phyloP scores from a whole-genome alignment of 768 basidiomycete species.

The Tylopilus subfusipes region DNA sequence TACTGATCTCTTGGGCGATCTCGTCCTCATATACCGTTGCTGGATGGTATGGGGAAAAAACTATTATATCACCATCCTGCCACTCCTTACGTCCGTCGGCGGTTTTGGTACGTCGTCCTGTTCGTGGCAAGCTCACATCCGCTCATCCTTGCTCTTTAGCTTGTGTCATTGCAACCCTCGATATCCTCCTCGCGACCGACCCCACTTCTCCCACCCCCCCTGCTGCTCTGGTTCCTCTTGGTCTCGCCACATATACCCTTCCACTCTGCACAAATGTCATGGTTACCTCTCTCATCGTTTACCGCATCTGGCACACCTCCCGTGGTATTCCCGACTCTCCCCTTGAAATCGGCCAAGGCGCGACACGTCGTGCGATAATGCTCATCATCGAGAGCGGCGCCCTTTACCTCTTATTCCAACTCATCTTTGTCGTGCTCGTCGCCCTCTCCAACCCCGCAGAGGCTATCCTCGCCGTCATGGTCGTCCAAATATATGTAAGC shows the following conservation, averaged over 20 bases:
- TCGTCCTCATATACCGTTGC: conserved; percentile 40
- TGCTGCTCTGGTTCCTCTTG: conserved; percentile 33
- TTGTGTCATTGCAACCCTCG: conserved; percentile 29
- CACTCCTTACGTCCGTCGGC: conserved; percentile 32
- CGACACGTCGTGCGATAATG: conserved; percentile 26
- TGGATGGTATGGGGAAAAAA: conserved; percentile 39
- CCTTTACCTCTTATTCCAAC: conserved; percentile 38
- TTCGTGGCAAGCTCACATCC: background rate
- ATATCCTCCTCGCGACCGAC: conserved; percentile 27
- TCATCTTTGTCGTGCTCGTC: conserved; percentile 40
- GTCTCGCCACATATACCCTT: conserved; percentile 35
- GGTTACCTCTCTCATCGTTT: conserved; percentile 40
- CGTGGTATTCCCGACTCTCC: conserved; percentile 9
- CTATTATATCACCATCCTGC: conserved; percentile 33
- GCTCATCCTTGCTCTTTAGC: conserved; percentile 16
- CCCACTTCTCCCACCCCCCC: conserved; percentile 36
- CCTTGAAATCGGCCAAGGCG: conserved; percentile 11
- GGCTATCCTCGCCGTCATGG: conserved; percentile 35
- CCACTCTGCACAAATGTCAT: conserved; percentile 42
- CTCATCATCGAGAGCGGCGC: conserved; percentile 41
- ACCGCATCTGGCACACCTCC: conserved; percentile 35
- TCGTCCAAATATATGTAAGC: conserved; percentile 41
- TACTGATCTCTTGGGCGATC: conserved; percentile 35
- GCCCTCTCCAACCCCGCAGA: conserved; percentile 34
- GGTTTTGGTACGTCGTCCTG: conserved; percentile 31